These are phyloP conservation scores for Rhodotorula glutinis DNA, from an alignment of 1,284 basidiomycete genomes.

Conservation along the genomic window DNA sequence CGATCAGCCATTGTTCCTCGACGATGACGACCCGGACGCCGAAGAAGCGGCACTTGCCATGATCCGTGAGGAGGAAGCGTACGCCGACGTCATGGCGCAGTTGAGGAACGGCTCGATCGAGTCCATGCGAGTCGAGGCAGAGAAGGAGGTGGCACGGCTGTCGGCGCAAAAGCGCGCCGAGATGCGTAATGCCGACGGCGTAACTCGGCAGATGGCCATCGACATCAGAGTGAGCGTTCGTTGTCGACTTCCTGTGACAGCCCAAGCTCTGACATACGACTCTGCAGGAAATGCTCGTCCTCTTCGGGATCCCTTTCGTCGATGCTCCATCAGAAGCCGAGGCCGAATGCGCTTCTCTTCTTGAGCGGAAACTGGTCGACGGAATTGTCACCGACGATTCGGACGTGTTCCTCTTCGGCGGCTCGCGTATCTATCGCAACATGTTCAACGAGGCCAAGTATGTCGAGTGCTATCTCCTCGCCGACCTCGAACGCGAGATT, in stretches of 20 bases:
- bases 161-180: slow-evolving; percentile 81
- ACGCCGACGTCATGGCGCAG: slow-evolving; percentile 83
- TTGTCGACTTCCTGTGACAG: neutral
- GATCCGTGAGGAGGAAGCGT: slow-evolving; percentile 52
- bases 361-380: slow-evolving; percentile 79
- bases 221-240: slow-evolving; percentile 77
- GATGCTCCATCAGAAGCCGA: slow-evolving; percentile 99
- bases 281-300: slow-evolving; percentile 69
- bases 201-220: slow-evolving; percentile 88
- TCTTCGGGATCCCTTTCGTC: slow-evolving; percentile 97
- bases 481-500: slow-evolving; percentile 83
- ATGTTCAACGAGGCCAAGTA: slow-evolving; percentile 99
- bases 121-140: slow-evolving; percentile 79
- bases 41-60: slow-evolving; percentile 39
- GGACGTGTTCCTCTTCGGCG: slow-evolving; percentile 97
- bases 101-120: slow-evolving; percentile 79
- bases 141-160: slow-evolving; percentile 79
- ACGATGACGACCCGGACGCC: slow-evolving; percentile 21
- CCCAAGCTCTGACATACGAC: neutral
- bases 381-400: slow-evolving; percentile 99
- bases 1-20: no score
- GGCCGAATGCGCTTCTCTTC: slow-evolving; percentile 94
- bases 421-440: slow-evolving; percentile 89
- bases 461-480: slow-evolving; percentile 86
- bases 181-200: slow-evolving; percentile 89